Base-by-base conservation (phyloP, 768 basidiomycete species). In the Tulasnella sp. region DNA sequence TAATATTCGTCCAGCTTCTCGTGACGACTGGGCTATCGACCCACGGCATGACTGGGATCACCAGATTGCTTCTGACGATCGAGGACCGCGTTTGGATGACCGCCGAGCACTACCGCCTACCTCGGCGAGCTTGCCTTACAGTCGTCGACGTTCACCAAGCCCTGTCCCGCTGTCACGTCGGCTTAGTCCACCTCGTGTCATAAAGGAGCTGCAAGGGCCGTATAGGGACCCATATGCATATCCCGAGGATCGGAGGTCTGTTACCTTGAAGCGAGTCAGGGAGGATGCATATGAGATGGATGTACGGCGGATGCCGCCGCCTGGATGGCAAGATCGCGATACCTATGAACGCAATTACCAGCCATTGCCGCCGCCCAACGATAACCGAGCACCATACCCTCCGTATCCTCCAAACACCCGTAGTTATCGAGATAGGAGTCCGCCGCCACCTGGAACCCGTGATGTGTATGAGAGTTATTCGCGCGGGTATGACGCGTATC, bases 31-130 rank as follows among this genome's bases (percentile, higher is more conserved):
- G 22, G 41, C 41, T 24, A 45, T 44, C 17, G 21, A 21, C 31
- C 54, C 54, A 15, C 54, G 54, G 15, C 22, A 38, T 10, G 54
- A 56, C 42, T 56, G 54, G 54, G 42, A 56, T 12, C 54, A 42
- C 4, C 34, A 15, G 15, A 5, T 7, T 38, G 34, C 34, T 5
- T 38, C 34, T 38, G 34, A 38, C 15, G 34, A 38, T 38, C 5
- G 34, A 38, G 34, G 34, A 15, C 15, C 34, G 34, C 34, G 34
- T 38, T 15, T 38, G 7, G 34, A 38, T 38, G 34, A 38, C 15
- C 34, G 34, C 15, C 34, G 34, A 38, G 15, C 5, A 7, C 15
- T 15, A 7, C 7, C 34, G 34, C 34, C 34, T 5, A 38, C 15
- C 5, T 5, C 15, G 15, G 34, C 34, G 15, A 38, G 7, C 34